Evolutionary conservation across 169 alveolate genomes (phyloP), one percentile per base, ranked within the genome.

Genomic region (Cryptosporidium viatorum): DNA sequence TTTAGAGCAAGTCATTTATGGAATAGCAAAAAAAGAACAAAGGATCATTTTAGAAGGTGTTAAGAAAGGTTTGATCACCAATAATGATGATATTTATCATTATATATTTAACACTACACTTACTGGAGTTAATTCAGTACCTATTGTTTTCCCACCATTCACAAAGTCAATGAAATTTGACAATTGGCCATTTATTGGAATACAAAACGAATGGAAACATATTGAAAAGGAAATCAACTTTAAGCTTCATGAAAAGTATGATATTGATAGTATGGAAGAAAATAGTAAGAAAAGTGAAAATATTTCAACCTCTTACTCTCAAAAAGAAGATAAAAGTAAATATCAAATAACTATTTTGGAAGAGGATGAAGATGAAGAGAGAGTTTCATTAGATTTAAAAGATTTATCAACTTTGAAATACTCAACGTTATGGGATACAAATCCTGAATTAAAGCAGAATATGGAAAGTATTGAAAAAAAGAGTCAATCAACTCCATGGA

Each of bases 131-230:
- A 73, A 35, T 41, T 29, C 89, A 1, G 33, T 80, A 1, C 89
- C 89, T 21, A 29, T 65, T 21, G 75, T 80, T 43, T 80, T 80
- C n/a, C 89, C 89, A 41, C 75, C 89, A 43, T 80, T 80, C 18
- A 80, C 89, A 60, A 80, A 80, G 75, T 80, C 89, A 0, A 62
- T 80, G 3, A 80, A 65, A 23, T 62, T 80, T 21, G 55, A 80
- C 12, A 70, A 80, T 26, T 80, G 89, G 89, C 89, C 89, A 37
- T 80, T 59, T 67, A 37, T 26, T 31, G 89, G 89, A 18, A 29
- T 80, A 26, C 69, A 65, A 39, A 62, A 48, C 8, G 89, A 41
- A 21, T 80, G 89, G 89, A 62, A 26, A 10, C 33, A 62, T 62
- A 65, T 65, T 65, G 70, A 80, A 29, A 41, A 62, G 18, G 86